Percentiles rank a stretch among this genome's conserved stretches.
Evolutionary conservation across 768 basidiomycete species (phyloP).

Genomic region (Kwoniella pini): DNA sequence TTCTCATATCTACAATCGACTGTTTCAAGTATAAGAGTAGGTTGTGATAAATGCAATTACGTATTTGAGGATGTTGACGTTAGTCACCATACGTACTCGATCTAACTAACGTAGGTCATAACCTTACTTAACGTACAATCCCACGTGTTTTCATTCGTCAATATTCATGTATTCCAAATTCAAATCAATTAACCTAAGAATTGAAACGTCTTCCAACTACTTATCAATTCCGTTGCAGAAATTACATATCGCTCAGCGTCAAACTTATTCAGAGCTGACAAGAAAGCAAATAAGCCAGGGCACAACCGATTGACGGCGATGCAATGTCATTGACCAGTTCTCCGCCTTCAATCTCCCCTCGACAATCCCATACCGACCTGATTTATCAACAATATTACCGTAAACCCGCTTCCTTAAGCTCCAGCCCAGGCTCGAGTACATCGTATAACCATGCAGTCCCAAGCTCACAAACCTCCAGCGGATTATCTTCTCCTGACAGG

Average conservation of each 20-base stretch:
- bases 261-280: too few species aligned
- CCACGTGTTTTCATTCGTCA: conserved; percentile 3
- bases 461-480: background rate
- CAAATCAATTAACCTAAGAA: background rate
- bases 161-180: background rate
- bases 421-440: background rate
- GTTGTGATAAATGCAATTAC: too few species aligned
- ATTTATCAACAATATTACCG: background rate
- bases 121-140: conserved; percentile 1
- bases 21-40: too few species aligned
- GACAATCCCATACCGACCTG: background rate
- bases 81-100: too few species aligned
- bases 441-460: background rate
- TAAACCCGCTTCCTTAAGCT: background rate
- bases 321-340: conserved; percentile 10
- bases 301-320: background rate
- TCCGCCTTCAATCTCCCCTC: background rate
- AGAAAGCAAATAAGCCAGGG: background rate
- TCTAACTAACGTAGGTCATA: too few species aligned
- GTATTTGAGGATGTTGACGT: too few species aligned
- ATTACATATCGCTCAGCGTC: too few species aligned
- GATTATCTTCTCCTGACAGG: background rate
- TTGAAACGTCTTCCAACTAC: background rate
- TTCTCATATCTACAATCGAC: too few species aligned
- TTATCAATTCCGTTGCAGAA: too few species aligned